These are phyloP conservation scores for Intubia oerlemansii DNA, from an alignment of 2,329 filamentous ascomycete species.

Conservation along the genomic window DNA sequence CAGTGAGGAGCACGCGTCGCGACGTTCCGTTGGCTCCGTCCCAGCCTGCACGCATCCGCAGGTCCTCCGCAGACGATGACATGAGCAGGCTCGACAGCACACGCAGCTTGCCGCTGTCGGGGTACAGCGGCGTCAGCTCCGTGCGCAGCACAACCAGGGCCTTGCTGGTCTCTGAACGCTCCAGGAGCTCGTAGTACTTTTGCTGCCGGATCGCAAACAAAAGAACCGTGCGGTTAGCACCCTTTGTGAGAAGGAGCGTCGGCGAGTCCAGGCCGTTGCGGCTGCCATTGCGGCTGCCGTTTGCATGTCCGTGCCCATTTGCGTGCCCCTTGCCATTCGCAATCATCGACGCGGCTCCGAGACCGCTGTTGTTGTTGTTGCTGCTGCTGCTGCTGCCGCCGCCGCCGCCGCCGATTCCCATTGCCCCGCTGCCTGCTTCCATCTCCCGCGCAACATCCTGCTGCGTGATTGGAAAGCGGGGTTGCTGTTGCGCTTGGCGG, in stretches of 20 bases:
- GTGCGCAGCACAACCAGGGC: constrained; percentile 69
- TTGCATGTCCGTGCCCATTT: no score
- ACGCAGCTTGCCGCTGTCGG: constrained; percentile 57
- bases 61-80: constrained; percentile 58
- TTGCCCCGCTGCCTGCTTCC: no score
- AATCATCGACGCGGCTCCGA: background rate
- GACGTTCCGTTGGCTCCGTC: constrained; percentile 62
- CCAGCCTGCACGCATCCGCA: constrained; percentile 62
- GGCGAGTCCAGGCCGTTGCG: no score
- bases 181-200: constrained; percentile 82
- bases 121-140: constrained; percentile 71
- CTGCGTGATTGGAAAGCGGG: no score
- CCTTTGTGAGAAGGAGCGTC: constrained; percentile 55
- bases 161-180: constrained; percentile 47
- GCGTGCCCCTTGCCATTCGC: background rate
- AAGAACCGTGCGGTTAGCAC: constrained; percentile 54
- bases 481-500: background rate
- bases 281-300: no score
- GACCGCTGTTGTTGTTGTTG: no score
- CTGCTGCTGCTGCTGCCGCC: no score
- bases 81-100: constrained; percentile 78
- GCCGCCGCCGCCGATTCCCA: no score
- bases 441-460: no score
- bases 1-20: constrained; percentile 51
- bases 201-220: constrained; percentile 79